A percentile compares a stretch with the other conserved stretches of the same genome.
phyloP scores from a whole-genome alignment of 768 basidiomycete genomes.

The Roridomyces roridus region DNA sequence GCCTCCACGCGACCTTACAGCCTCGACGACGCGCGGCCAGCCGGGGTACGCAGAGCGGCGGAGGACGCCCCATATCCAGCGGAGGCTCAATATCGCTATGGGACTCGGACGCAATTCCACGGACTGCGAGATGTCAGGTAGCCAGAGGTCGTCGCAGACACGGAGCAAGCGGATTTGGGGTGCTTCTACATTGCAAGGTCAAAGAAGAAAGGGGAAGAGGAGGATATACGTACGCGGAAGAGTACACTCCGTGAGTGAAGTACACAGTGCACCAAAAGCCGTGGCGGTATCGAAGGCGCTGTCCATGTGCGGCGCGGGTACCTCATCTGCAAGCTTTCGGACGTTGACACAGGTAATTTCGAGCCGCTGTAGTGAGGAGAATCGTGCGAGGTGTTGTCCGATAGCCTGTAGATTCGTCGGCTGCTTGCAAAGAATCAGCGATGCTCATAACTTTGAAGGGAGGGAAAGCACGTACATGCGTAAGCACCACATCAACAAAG shows the following conservation, averaged over 20 bases:
- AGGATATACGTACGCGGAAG: slow-evolving; percentile 39
- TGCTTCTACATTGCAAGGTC: slow-evolving; percentile 9
- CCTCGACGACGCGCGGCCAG: slow-evolving; percentile 16
- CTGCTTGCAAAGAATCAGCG: background rate
- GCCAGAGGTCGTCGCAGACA: slow-evolving; percentile 22
- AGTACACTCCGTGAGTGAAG: slow-evolving; percentile 40
- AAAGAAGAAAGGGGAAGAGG: background rate
- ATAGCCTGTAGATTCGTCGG: slow-evolving; percentile 36
- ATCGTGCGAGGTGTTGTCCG: slow-evolving; percentile 33
- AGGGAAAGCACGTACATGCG: slow-evolving; percentile 28
- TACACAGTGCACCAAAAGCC: slow-evolving; percentile 43
- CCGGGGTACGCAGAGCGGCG: slow-evolving; percentile 2
- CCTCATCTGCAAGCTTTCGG: slow-evolving; percentile 35
- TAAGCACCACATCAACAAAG: slow-evolving; percentile 36
- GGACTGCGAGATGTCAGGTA: slow-evolving; percentile 10
- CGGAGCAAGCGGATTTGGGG: slow-evolving; percentile 14
- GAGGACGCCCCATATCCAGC: slow-evolving; percentile 20
- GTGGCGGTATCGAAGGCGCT: slow-evolving; percentile 42
- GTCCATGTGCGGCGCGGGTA: slow-evolving; percentile 35
- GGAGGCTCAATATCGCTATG: background rate
- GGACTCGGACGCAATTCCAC: too few relatives aligned
- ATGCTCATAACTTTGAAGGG: background rate
- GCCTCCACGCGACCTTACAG: background rate
- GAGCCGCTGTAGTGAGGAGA: slow-evolving; percentile 38
- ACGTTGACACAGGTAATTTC: slow-evolving; percentile 39